Percentiles rank a stretch among this genome's conserved stretches.
Evolutionary conservation across 495 filamentous ascomycete species (phyloP).

Genomic region (Hypoxylon crocopeplum): DNA sequence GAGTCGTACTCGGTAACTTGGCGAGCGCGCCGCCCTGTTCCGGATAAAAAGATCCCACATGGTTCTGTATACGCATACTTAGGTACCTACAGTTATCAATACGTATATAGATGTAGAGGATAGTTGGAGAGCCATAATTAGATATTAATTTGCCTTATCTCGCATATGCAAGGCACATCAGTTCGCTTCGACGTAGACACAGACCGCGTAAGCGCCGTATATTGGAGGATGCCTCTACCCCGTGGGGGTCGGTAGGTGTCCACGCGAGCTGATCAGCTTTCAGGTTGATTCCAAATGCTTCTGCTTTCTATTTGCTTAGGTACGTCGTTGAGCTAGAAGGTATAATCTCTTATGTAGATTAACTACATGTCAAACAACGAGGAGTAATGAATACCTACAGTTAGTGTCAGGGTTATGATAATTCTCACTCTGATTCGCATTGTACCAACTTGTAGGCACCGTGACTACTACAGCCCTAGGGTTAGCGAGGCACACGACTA

Average conservation of each 20-base stretch:
- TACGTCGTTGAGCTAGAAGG: too few species aligned
- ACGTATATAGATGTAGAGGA: neutral
- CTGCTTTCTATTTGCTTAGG: too few species aligned
- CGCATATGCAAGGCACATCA: conserved; percentile 28
- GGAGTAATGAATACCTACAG: too few species aligned
- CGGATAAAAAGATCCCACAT: conserved; percentile 29
- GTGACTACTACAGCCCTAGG: too few species aligned
- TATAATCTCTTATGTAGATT: too few species aligned
- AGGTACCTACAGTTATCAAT: neutral
- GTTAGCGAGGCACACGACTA: too few species aligned
- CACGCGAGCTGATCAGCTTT: conserved; percentile 10
- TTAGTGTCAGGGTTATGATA: too few species aligned
- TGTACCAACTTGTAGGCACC: too few species aligned
- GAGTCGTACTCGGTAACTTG: conserved; percentile 27
- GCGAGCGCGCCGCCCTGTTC: conserved; percentile 12
- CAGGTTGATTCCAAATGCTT: neutral
- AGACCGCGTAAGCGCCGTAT: conserved; percentile 20
- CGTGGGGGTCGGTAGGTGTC: conserved; percentile 2
- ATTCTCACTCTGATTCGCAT: too few species aligned
- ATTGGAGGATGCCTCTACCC: neutral
- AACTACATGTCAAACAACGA: too few species aligned
- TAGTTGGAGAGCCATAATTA: neutral
- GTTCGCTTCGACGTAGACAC: neutral
- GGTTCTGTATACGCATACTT: neutral
- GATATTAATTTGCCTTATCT: conserved; percentile 11